phyloP scores from a whole-genome alignment of 352 stramenopile genomes.

The Sclerospora graminicola region DNA sequence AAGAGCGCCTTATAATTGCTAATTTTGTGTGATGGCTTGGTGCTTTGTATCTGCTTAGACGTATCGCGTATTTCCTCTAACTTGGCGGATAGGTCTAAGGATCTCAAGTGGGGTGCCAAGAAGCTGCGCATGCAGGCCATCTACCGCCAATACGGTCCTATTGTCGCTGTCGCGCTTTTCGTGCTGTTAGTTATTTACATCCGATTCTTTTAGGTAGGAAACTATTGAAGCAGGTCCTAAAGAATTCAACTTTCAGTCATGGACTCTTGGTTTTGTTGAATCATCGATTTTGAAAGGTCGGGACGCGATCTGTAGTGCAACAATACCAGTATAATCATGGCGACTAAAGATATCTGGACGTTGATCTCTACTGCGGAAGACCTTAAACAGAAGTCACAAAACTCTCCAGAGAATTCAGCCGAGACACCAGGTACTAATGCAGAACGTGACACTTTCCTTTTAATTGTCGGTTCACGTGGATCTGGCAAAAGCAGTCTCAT shows the following conservation, averaged over 20 bases:
- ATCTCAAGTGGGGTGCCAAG: slow-evolving; percentile 97
- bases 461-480: slow-evolving; percentile 53
- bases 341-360: no score
- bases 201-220: slow-evolving; percentile 66
- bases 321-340: no score
- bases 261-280: no score
- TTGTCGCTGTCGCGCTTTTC: slow-evolving; percentile 73
- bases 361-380: no score
- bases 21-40: background rate
- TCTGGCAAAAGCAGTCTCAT: slow-evolving; percentile 81
- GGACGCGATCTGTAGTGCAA: slow-evolving; percentile 9
- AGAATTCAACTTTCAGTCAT: no score
- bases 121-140: slow-evolving; percentile 86
- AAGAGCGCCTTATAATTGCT: slow-evolving; percentile 4
- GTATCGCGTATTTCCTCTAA: slow-evolving; percentile 86
- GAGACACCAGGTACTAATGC: no score
- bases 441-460: slow-evolving; percentile 64
- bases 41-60: slow-evolving; percentile 48
- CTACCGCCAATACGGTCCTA: slow-evolving; percentile 81
- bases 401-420: no score
- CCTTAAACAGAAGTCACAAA: no score
- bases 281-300: slow-evolving; percentile 8
- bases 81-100: slow-evolving; percentile 89
- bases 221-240: background rate
- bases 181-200: slow-evolving; percentile 85